phyloP scores from a whole-genome alignment of 306 rosid species.

The Rosa persica region DNA sequence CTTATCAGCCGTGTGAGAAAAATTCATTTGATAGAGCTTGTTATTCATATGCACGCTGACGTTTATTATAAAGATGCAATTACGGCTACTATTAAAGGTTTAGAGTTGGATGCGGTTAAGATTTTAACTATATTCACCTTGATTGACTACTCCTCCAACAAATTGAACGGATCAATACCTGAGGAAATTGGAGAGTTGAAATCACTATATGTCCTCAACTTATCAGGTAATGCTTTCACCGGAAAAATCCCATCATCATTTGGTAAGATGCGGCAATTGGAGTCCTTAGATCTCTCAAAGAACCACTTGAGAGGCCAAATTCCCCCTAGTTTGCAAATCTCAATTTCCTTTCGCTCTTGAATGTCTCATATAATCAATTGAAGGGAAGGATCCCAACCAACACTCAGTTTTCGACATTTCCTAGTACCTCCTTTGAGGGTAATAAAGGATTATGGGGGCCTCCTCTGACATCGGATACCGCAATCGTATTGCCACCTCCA shows the following conservation, averaged over 20 bases:
- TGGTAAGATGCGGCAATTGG: not conserved
- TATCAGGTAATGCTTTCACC: not conserved
- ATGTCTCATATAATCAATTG: not conserved
- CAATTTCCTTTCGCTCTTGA: not conserved
- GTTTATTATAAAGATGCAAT: too few species aligned
- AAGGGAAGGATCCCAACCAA: not conserved
- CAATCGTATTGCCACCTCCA: not conserved
- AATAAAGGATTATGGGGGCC: not conserved
- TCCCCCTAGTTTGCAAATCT: not conserved
- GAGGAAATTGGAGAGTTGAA: slow-evolving; percentile 12
- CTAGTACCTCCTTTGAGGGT: not conserved
- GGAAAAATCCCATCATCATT: not conserved
- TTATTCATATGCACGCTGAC: too few species aligned
- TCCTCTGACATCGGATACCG: not conserved
- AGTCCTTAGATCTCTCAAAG: not conserved
- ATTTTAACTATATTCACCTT: not conserved
- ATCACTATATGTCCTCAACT: not conserved
- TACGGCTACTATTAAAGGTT: not conserved
- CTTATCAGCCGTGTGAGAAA: too few species aligned
- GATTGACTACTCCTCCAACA: not conserved
- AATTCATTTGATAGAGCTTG: too few species aligned
- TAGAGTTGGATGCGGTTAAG: not conserved
- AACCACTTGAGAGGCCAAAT: not conserved
- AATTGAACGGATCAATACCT: slow-evolving; percentile 9
- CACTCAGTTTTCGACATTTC: not conserved